These are phyloP conservation scores for Pleurotus eryngii DNA, from an alignment of 768 basidiomycete species.

Conservation along the genomic window DNA sequence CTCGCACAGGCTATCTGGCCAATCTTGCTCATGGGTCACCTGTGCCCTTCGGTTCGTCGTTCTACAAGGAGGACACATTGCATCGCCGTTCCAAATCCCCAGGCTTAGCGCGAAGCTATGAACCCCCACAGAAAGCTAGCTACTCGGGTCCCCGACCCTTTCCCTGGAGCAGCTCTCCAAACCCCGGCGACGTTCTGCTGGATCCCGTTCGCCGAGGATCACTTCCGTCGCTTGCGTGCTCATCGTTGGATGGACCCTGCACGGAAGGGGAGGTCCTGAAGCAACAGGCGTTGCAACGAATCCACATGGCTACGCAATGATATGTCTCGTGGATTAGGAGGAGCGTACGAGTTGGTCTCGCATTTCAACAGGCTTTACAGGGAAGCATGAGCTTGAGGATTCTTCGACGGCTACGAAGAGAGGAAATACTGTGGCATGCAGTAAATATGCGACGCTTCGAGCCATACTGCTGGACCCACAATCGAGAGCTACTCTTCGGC, in stretches of 20 bases:
- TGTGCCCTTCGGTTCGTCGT: background rate
- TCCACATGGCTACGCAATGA: constrained; percentile 5
- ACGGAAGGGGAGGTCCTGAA: constrained; percentile 4
- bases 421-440: constrained; percentile 6
- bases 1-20: constrained; percentile 1
- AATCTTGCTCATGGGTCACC: background rate
- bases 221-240: constrained; percentile 13
- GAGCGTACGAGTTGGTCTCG: background rate
- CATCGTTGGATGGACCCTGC: background rate
- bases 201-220: constrained; percentile 53
- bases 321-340: background rate
- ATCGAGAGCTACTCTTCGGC: background rate
- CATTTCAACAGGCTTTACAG: constrained; percentile 1
- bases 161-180: constrained; percentile 30
- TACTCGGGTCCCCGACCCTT: constrained; percentile 40
- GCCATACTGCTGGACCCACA: background rate
- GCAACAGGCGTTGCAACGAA: constrained; percentile 4
- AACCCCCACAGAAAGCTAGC: constrained; percentile 14
- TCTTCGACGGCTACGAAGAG: background rate
- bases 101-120: background rate
- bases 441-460: background rate
- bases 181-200: constrained; percentile 52
- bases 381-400: constrained; percentile 2
- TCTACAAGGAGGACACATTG: background rate
- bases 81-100: background rate